Evolutionary conservation across 345 rosid species (phyloP).

Genomic region (Bruguiera gymnorhiza): DNA sequence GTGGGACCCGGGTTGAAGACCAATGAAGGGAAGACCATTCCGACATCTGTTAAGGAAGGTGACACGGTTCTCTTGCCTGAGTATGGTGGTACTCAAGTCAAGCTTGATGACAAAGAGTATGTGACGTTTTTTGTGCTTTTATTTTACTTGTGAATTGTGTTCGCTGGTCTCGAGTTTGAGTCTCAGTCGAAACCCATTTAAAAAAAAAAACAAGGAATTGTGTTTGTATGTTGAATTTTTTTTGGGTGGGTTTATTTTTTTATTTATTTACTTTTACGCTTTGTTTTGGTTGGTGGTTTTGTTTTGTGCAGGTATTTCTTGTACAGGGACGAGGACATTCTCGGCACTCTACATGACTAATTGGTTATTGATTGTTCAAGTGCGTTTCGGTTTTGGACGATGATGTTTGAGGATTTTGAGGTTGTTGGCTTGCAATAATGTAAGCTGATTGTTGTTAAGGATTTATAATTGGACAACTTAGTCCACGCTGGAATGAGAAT

Average conservation of each 20-base stretch:
- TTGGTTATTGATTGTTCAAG: neutral
- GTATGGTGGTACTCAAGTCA: constrained; percentile 71
- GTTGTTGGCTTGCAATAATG: neutral
- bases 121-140: neutral
- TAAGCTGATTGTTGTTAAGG: neutral
- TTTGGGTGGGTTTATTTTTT: neutral
- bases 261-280: neutral
- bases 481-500: too few species aligned
- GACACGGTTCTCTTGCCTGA: constrained; percentile 87
- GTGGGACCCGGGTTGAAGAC: constrained; percentile 69
- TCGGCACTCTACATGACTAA: constrained; percentile 71
- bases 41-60: constrained; percentile 73
- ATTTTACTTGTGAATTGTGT: neutral
- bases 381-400: neutral
- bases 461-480: neutral
- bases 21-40: constrained; percentile 57
- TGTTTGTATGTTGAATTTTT: neutral
- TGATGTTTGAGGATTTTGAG: neutral
- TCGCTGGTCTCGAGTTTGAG: too few species aligned
- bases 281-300: neutral
- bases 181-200: too few species aligned
- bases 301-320: constrained; percentile 52
- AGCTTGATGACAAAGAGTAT: constrained; percentile 79
- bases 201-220: too few species aligned
- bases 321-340: constrained; percentile 74